Evolutionary conservation across 2,329 filamentous ascomycete genomes (phyloP).

Genomic region (Ciborinia camelliae): DNA sequence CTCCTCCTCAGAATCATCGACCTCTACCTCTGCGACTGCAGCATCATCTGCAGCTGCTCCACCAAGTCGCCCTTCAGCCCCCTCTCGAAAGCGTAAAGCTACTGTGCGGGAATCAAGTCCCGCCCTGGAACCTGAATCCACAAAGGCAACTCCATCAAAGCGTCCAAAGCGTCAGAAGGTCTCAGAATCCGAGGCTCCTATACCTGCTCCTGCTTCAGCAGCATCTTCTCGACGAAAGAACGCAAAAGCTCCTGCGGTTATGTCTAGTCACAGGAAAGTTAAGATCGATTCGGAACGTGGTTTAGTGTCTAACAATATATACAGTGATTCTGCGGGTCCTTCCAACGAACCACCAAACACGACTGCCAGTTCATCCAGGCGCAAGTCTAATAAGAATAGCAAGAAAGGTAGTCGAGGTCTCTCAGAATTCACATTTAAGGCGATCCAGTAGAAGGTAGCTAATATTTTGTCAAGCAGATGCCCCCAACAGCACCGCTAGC

Average conservation of each 20-base stretch:
- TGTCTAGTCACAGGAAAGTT: slow-evolving; percentile 70
- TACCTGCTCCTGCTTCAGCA: slow-evolving; percentile 39
- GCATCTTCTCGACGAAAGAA: slow-evolving; percentile 52
- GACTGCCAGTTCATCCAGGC: slow-evolving; percentile 62
- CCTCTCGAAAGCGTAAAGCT: slow-evolving; percentile 74
- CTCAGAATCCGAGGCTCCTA: slow-evolving; percentile 45
- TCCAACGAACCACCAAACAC: slow-evolving; percentile 53
- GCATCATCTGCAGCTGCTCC: slow-evolving; percentile 38
- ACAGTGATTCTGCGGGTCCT: slow-evolving; percentile 61
- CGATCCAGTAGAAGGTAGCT: slow-evolving; percentile 38
- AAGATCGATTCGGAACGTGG: slow-evolving; percentile 18
- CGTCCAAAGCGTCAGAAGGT: slow-evolving; percentile 71
- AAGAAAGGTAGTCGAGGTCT: slow-evolving; percentile 54
- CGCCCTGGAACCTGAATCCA: slow-evolving; percentile 39
- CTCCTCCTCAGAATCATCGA: slow-evolving; percentile 38
- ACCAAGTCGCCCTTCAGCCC: slow-evolving; percentile 46
- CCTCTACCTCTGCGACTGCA: slow-evolving; percentile 41
- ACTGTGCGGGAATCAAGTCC: slow-evolving; percentile 51
- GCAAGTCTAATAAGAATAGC: slow-evolving; percentile 70
- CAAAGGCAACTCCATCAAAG: slow-evolving; percentile 47
- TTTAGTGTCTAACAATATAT: slow-evolving; percentile 32
- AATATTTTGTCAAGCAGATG: slow-evolving; percentile 37
- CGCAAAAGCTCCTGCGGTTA: slow-evolving; percentile 59
- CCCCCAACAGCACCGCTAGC: slow-evolving; percentile 30
- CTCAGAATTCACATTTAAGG: slow-evolving; percentile 25